phyloP scores from a whole-genome alignment of 2,329 filamentous ascomycete genomes.

The Scortechinia acanthostroma region DNA sequence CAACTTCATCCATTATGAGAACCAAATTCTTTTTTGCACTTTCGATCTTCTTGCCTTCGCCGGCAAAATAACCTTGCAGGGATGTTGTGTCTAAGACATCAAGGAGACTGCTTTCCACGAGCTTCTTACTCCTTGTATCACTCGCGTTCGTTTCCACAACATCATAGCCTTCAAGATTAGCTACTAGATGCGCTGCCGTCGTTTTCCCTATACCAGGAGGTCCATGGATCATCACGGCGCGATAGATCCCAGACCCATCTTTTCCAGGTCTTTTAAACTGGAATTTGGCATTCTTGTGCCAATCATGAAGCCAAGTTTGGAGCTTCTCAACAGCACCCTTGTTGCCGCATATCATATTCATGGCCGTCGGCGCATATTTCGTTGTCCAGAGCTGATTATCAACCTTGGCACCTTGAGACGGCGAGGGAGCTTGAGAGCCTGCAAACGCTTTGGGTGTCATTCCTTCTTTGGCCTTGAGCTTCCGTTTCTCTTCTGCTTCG shows the following conservation, averaged over 20 bases:
- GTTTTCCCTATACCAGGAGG: constrained; percentile 73
- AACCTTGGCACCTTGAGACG: constrained; percentile 16
- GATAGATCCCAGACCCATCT: constrained; percentile 58
- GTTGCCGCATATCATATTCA: constrained; percentile 68
- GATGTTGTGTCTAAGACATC: constrained; percentile 68
- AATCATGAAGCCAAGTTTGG: constrained; percentile 60
- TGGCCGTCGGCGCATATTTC: constrained; percentile 62
- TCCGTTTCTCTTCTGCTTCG: constrained; percentile 46
- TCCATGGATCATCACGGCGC: constrained; percentile 67
- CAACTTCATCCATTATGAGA: constrained; percentile 73
- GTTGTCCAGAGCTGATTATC: constrained; percentile 62
- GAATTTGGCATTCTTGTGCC: constrained; percentile 53
- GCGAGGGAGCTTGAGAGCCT: constrained; percentile 14
- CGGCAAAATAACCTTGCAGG: constrained; percentile 63
- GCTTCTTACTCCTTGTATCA: constrained; percentile 69
- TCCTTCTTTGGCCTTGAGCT: constrained; percentile 18
- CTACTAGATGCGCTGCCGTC: constrained; percentile 67
- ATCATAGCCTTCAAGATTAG: constrained; percentile 67
- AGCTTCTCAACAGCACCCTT: constrained; percentile 63
- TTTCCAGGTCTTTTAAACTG: constrained; percentile 59
- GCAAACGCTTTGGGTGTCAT: constrained; percentile 19
- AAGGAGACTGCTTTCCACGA: constrained; percentile 61
- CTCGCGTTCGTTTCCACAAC: constrained; percentile 70
- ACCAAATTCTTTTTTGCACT: constrained; percentile 65
- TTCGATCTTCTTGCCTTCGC: constrained; percentile 54